Percentiles rank a stretch among this genome's conserved stretches.
phyloP scores from a whole-genome alignment of 2,329 filamentous ascomycete species.

The Hypoxylon sp. region DNA sequence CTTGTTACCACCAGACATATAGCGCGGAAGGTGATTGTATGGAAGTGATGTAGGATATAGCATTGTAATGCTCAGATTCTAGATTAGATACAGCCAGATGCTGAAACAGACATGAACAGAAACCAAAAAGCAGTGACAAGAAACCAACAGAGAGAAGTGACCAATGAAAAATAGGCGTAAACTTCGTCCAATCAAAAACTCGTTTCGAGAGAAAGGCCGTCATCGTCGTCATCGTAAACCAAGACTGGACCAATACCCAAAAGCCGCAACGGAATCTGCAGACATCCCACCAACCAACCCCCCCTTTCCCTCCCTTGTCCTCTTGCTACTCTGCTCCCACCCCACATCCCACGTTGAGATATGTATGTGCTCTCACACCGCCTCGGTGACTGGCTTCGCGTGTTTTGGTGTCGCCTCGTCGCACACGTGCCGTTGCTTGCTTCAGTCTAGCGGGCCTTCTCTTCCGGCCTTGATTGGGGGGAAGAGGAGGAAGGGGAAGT shows the following conservation, averaged over 20 bases:
- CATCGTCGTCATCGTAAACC: conserved; percentile 26
- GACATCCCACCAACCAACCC: too few species aligned
- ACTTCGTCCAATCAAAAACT: conserved; percentile 30
- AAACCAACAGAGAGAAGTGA: neutral
- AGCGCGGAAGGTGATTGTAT: too few species aligned
- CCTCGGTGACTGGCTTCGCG: neutral
- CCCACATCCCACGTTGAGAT: neutral
- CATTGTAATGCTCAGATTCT: neutral
- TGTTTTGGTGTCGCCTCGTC: too few species aligned
- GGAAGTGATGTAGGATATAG: too few species aligned
- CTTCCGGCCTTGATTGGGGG: too few species aligned
- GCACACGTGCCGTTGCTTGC: too few species aligned
- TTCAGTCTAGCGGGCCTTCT: too few species aligned
- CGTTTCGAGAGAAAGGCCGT: conserved; percentile 17
- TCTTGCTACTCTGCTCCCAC: neutral
- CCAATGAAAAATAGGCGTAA: conserved; percentile 13
- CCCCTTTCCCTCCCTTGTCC: neutral
- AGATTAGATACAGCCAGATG: neutral
- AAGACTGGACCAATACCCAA: conserved; percentile 12
- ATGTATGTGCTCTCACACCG: conserved; percentile 18
- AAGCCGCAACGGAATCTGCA: conserved; percentile 6
- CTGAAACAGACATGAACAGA: neutral
- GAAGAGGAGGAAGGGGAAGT: too few species aligned
- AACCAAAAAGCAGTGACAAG: neutral
- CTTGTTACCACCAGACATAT: neutral